These are phyloP conservation scores for Lactuca sativa DNA, from an alignment of 129 eudicot species.

Conservation along the genomic window DNA sequence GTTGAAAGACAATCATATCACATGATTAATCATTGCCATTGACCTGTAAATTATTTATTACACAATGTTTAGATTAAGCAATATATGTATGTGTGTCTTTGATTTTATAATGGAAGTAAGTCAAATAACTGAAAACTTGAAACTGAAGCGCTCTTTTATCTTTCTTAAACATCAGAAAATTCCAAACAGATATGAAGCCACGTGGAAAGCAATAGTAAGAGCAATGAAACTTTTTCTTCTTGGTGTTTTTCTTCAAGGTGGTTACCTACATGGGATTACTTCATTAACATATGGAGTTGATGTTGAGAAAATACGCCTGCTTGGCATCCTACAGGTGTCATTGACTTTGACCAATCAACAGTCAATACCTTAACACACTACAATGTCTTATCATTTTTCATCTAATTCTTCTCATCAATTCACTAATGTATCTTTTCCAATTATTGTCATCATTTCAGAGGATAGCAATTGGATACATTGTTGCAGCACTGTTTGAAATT, in stretches of 20 bases:
- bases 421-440: not conserved
- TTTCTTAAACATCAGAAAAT: slow-evolving; percentile 52
- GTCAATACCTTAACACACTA: slow-evolving; percentile 9
- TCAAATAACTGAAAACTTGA: slow-evolving; percentile 7
- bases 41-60: not conserved
- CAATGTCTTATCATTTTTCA: not conserved
- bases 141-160: slow-evolving; percentile 22
- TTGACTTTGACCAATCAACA: not conserved
- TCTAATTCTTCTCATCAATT: slow-evolving; percentile 24
- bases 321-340: slow-evolving; percentile 78
- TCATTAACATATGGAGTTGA: slow-evolving; percentile 82
- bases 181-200: slow-evolving; percentile 52
- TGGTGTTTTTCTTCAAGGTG: slow-evolving; percentile 89
- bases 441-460: slow-evolving; percentile 45
- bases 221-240: slow-evolving; percentile 60
- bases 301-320: slow-evolving; percentile 52
- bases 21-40: slow-evolving; percentile 12
- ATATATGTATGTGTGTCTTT: not conserved
- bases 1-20: not conserved
- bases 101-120: not conserved
- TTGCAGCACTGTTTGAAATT: slow-evolving; percentile 73
- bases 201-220: slow-evolving; percentile 54
- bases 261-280: slow-evolving; percentile 68
- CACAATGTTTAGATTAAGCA: not conserved
- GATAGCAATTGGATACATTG: slow-evolving; percentile 72